These are phyloP conservation scores for Cyclotella kingstonii DNA, from an alignment of 108 stramenopile genomes.

Conservation along the genomic window DNA sequence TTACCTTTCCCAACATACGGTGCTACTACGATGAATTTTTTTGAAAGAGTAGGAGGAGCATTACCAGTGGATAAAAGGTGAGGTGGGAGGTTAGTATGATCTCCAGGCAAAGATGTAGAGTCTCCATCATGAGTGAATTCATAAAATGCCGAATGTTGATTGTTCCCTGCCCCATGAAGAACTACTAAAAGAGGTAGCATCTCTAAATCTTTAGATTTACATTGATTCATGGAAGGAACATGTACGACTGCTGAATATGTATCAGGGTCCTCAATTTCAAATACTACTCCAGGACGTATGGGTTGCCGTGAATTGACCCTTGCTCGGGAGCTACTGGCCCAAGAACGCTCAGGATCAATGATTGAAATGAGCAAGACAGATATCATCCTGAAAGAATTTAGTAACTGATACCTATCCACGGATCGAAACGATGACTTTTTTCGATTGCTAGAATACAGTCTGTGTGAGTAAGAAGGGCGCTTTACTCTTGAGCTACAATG, in stretches of 20 bases:
- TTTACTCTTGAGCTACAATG: no score
- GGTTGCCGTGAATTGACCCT: no score
- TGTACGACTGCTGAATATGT: conserved; percentile 70
- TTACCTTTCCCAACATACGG: conserved; percentile 66
- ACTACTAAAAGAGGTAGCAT: conserved; percentile 63
- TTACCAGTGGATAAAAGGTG: conserved; percentile 48
- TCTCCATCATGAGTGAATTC: conserved; percentile 51
- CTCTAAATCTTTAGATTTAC: conserved; percentile 1
- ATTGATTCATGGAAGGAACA: conserved; percentile 22
- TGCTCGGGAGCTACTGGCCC: no score
- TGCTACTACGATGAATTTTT: conserved; percentile 73
- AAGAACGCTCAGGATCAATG: no score
- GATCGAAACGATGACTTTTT: no score
- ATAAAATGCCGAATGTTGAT: conserved; percentile 51
- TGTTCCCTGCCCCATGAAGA: conserved; percentile 72
- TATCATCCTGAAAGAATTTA: no score
- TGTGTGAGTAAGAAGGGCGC: no score
- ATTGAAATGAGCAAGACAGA: no score
- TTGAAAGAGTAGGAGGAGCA: conserved; percentile 52
- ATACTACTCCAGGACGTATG: no score
- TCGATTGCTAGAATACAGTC: no score
- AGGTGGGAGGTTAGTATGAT: conserved; percentile 74
- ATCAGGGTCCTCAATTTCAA: conserved; percentile 57
- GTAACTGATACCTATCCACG: no score
- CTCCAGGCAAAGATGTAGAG: conserved; percentile 41